A percentile compares a stretch with the other conserved stretches of the same genome.
Evolutionary conservation across 2,329 filamentous ascomycete genomes (phyloP).

Genomic region (Claviceps sp.): DNA sequence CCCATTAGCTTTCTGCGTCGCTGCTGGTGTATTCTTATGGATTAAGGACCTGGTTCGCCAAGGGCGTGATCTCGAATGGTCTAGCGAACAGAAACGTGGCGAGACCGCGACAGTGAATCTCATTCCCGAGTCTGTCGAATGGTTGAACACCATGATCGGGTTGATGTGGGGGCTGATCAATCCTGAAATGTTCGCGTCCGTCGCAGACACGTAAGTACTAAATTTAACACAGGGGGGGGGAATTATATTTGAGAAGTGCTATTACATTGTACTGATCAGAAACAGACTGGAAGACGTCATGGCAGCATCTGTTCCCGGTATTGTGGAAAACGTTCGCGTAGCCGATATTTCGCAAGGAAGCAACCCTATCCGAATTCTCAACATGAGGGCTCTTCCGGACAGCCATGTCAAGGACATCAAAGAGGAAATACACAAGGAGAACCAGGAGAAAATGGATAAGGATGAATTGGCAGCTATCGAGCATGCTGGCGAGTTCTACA

Average conservation of each 20-base stretch:
- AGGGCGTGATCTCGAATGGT: slow-evolving; percentile 77
- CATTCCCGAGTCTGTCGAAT: slow-evolving; percentile 84
- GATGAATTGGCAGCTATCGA: slow-evolving; percentile 81
- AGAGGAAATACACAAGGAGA: slow-evolving; percentile 63
- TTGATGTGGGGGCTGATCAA: slow-evolving; percentile 87
- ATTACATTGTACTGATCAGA: not conserved
- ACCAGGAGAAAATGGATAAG: slow-evolving; percentile 69
- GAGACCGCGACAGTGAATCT: slow-evolving; percentile 78
- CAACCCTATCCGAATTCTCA: slow-evolving; percentile 81
- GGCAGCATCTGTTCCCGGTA: slow-evolving; percentile 81
- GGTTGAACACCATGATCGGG: slow-evolving; percentile 82
- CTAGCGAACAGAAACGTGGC: slow-evolving; percentile 71
- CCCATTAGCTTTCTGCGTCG: slow-evolving; percentile 56
- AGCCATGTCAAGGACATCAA: slow-evolving; percentile 70
- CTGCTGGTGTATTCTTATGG: slow-evolving; percentile 78
- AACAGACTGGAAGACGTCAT: slow-evolving; percentile 59
- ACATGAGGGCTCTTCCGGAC: slow-evolving; percentile 70
- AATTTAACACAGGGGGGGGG: not conserved
- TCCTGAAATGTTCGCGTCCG: slow-evolving; percentile 82
- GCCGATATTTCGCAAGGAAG: slow-evolving; percentile 89
- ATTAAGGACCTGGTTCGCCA: slow-evolving; percentile 74
- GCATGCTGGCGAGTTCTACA: slow-evolving; percentile 85
- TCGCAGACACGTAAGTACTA: slow-evolving; percentile 60
- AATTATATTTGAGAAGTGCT: not conserved
- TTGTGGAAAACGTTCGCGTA: slow-evolving; percentile 90